Evolutionary conservation across 2,329 filamentous ascomycete species (phyloP), one percentile per base, ranked within the genome.

Genomic region (Calonectria pteridis): DNA sequence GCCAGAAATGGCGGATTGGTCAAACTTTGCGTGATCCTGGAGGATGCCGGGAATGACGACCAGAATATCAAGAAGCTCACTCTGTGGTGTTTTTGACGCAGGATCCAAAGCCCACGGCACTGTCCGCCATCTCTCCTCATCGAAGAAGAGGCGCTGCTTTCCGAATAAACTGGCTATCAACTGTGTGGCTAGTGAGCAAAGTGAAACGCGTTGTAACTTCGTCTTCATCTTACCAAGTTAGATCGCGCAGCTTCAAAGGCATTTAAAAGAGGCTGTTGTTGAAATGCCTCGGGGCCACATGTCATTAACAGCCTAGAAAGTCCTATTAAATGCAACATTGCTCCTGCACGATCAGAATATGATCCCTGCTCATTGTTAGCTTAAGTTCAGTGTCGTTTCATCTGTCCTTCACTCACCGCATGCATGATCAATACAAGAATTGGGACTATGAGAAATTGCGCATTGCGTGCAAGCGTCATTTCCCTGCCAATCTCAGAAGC

Each of bases 361-460:
- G 73, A 73, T n/a, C 69, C 73, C 69, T 74, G 4, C 16, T 20
- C 1, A 10, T 1, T 3, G 28, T 69, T 31, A 72, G 23, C 35
- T 49, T 37, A 2, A 1, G 1, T 29, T 18, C 6, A n/a, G 20
- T 29, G n/a, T 6, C 1, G 2, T 7, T 46, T 26, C 2, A 6
- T 18, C 7, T 5, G 5, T 6, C 14, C 26, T 1, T 13, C 6
- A 69, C 70, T 40, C 29, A 74, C 73, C 2, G 73, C 69, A 55
- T 74, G 73, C 69, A 74, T 74, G 58, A 74, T 55, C 23, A 74
- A 33, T 23, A 74, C 51, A 40, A 74, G 55, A 23, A 74, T 74
- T 3, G 73, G 73, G 7, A 74, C 53, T 13, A 74, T 40, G 3
- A 74, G 37, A 7, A 70, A 59, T 4, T 67, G 62, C 40, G 31